Conservation (phyloP, 352 stramenopile genomes). For the Pythium sp. region DNA sequence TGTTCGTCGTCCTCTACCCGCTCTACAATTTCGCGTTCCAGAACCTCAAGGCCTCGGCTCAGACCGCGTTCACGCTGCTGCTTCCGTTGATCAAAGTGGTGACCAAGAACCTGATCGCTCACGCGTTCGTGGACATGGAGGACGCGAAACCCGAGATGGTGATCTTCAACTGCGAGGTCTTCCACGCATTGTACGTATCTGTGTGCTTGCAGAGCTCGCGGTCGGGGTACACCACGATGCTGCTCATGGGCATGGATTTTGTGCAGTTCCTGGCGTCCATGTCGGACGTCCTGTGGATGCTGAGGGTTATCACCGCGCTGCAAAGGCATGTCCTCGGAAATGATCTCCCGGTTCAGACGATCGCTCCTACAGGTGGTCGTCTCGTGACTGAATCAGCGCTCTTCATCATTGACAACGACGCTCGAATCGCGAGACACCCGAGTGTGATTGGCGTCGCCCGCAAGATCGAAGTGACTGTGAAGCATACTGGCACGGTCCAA, state of each 20-base stretch:
- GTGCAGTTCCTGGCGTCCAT: neutral
- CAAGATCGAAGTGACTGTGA: neutral
- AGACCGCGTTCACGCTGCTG: constrained; percentile 20
- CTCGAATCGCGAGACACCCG: neutral
- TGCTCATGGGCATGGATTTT: neutral
- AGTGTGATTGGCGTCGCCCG: neutral
- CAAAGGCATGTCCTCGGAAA: neutral
- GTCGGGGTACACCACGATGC: constrained; percentile 17
- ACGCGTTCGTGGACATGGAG: constrained; percentile 21
- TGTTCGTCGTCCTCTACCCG: constrained; percentile 26
- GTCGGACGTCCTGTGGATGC: neutral
- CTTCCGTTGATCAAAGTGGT: constrained; percentile 21
- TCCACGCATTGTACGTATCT: constrained; percentile 24
- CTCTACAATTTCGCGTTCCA: constrained; percentile 24
- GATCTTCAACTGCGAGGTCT: constrained; percentile 26
- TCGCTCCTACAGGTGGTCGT: neutral
- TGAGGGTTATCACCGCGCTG: neutral
- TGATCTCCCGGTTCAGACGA: neutral
- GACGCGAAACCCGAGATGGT: constrained; percentile 28
- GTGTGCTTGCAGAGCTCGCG: constrained; percentile 25
- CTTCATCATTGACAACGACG: neutral
- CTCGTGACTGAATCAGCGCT: neutral
- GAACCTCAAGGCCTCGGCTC: constrained; percentile 2
- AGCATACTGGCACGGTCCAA: neutral
- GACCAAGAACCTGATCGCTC: constrained; percentile 24